phyloP scores from a whole-genome alignment of 331 rosid species.

The Pyracantha coccinea region DNA sequence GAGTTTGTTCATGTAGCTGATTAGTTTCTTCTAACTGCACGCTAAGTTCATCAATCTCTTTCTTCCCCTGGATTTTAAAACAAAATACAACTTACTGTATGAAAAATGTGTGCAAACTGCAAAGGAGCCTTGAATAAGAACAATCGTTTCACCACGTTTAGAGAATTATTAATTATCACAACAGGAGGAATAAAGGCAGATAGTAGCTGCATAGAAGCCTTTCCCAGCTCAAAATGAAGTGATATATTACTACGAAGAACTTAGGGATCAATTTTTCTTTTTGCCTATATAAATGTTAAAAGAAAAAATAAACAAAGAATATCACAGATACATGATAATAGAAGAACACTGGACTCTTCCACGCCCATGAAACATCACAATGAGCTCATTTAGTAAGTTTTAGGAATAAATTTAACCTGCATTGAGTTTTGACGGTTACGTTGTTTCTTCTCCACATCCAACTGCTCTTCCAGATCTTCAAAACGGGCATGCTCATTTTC shows the following conservation, averaged over 20 bases:
- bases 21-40: slow-evolving; percentile 36
- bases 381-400: background rate
- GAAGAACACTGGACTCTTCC: background rate
- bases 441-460: slow-evolving; percentile 34
- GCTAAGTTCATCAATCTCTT: slow-evolving; percentile 30
- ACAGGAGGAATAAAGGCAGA: background rate
- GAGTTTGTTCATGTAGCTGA: slow-evolving; percentile 29
- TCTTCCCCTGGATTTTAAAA: slow-evolving; percentile 29
- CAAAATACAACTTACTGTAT: background rate
- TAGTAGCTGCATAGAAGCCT: background rate
- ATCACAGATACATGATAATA: background rate
- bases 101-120: background rate
- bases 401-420: slow-evolving; percentile 28
- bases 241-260: background rate
- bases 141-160: background rate
- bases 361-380: background rate
- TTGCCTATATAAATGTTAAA: background rate
- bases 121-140: background rate
- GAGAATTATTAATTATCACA: slow-evolving; percentile 7
- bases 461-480: slow-evolving; percentile 33
- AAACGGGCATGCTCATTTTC: slow-evolving; percentile 28
- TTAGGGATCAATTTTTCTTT: background rate
- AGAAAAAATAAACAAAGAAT: background rate
- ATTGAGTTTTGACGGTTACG: slow-evolving; percentile 27
- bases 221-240: background rate